phyloP scores from a whole-genome alignment of 2,329 filamentous ascomycete species.

The Pseudocercospora cruenta region DNA sequence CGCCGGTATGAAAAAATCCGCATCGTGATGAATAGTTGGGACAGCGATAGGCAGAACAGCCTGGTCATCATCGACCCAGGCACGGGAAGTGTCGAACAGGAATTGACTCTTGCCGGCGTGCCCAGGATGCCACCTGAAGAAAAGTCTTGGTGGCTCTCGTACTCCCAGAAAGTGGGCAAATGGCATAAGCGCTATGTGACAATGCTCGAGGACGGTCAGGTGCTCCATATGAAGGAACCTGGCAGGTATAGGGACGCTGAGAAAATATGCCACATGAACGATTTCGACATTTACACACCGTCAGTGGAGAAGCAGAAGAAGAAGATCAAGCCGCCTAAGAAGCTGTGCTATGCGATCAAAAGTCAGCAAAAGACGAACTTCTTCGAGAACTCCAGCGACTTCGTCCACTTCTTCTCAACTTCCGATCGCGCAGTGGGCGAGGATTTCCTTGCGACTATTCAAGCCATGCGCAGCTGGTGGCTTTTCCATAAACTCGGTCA shows the following conservation, averaged over 20 bases:
- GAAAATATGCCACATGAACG: conserved; percentile 80
- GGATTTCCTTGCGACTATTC: conserved; percentile 72
- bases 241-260: conserved; percentile 66
- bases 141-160: conserved; percentile 72
- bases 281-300: conserved; percentile 88
- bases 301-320: conserved; percentile 69
- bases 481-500: conserved; percentile 68
- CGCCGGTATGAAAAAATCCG: conserved; percentile 84
- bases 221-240: conserved; percentile 71
- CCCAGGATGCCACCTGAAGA: conserved; percentile 66
- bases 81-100: conserved; percentile 55
- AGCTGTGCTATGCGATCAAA: conserved; percentile 84
- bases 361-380: conserved; percentile 86
- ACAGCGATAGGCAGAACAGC: conserved; percentile 75
- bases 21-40: conserved; percentile 92
- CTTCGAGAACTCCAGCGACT: conserved; percentile 81
- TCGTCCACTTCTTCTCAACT: conserved; percentile 88
- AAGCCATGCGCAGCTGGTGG: conserved; percentile 91
- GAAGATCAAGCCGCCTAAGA: conserved; percentile 80
- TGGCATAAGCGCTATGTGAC: conserved; percentile 87
- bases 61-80: conserved; percentile 67
- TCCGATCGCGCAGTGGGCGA: conserved; percentile 70
- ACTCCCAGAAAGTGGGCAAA: conserved; percentile 79
- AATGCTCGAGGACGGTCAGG: conserved; percentile 72
- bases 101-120: conserved; percentile 69